Base-by-base conservation (phyloP, 176 grass and related monocot species). In the Carex scoparia region DNA sequence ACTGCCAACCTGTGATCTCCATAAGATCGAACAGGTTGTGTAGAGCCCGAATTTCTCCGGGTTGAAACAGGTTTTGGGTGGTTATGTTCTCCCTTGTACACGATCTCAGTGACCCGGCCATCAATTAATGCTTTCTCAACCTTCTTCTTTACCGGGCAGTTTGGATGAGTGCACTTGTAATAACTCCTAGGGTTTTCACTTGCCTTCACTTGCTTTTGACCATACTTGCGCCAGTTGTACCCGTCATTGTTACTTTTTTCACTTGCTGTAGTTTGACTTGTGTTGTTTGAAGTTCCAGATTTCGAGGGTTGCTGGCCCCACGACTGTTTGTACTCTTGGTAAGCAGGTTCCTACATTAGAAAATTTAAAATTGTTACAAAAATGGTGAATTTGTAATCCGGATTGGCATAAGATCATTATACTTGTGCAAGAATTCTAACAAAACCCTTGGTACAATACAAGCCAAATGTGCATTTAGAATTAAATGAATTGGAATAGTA, bases 181-280 rank as follows among this genome's bases (percentile, higher is more conserved):
- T 89, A 89, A 48, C 87, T 89, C 42, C 87, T 57, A 10, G 87
- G 87, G 76, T 89, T 89, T 80, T 89, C 87, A 56, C 87, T 89
- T 38, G 83, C 87, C 69, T 89, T 89, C 64, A 89, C 83, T 73
- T 85, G 87, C 55, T 89, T 89, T 35, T 89, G 87, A 40, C 87
- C 87, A 32, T 89, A 89, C 65, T 89, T 89, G 55, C 87, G 64
- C 83, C 87, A 89, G 42, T 89, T 89, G 82, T 80, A 88, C 10
- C 87, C 87, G 28, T 88, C 87, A 42, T 79, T 79, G 46, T 57
- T 77, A 19, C 35, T 81, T 69, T 80, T 85, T 62, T 81, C 59
- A 55, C 46, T 70, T 72, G 78, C 49, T 6, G 82, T 58, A 63
- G 69, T 84, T 60, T 85, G 87, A 72, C 2, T 23, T 65, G 73